Conservation (phyloP, 83 land plant genomes). For the Larix sibirica region DNA sequence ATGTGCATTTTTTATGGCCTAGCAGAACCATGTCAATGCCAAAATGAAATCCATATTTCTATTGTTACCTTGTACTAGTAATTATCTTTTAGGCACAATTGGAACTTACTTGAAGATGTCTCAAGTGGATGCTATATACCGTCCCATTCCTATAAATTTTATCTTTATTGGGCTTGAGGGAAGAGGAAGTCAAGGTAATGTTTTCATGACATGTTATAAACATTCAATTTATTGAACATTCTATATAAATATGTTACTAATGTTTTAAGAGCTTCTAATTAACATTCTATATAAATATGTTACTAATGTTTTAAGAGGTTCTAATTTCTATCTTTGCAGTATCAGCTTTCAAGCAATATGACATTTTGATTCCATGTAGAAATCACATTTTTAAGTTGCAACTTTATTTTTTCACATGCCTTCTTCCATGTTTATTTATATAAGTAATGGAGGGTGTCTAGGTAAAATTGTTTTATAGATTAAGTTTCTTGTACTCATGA, state of each 20-base stretch:
- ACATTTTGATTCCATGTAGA: background rate
- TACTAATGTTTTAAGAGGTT: background rate
- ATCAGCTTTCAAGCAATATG: background rate
- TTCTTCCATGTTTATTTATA: too few species aligned
- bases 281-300: background rate
- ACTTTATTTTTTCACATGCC: background rate
- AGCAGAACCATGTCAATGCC: background rate
- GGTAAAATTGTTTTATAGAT: too few species aligned
- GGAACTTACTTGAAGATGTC: conserved; percentile 73
- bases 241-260: background rate
- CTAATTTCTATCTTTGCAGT: background rate
- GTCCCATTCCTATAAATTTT: conserved; percentile 92
- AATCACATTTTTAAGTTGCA: too few species aligned
- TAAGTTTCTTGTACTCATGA: too few species aligned
- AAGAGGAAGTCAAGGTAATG: conserved; percentile 87
- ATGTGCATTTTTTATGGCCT: background rate
- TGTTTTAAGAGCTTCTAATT: too few species aligned
- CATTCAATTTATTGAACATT: background rate
- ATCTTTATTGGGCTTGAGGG: conserved; percentile 97
- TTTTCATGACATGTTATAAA: background rate
- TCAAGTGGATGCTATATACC: conserved; percentile 85
- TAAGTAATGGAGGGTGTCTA: too few species aligned
- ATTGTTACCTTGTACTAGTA: background rate
- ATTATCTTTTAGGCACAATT: conserved; percentile 56
- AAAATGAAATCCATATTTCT: background rate